phyloP scores from a whole-genome alignment of 148 eudicot genomes.

The Salicornia ramosissima region DNA sequence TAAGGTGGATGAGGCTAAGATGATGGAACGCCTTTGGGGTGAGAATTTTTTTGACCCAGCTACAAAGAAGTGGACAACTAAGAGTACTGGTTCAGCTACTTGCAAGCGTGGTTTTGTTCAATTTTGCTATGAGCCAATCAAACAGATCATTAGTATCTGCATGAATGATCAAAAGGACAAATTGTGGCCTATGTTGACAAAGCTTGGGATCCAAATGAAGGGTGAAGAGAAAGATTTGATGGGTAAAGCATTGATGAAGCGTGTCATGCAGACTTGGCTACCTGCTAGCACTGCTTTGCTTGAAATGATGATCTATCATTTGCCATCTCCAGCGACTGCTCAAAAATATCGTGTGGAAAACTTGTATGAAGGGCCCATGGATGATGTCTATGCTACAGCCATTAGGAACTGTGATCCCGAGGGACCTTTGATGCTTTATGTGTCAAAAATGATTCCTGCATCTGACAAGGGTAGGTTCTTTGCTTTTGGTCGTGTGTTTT shows the following conservation, averaged over 20 bases:
- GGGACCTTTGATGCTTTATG: conserved; percentile 79
- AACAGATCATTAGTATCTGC: conserved; percentile 69
- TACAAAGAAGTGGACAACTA: conserved; percentile 77
- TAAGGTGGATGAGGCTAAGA: too few relatives aligned
- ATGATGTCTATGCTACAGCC: conserved; percentile 66
- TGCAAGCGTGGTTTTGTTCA: conserved; percentile 90
- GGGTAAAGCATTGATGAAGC: too few relatives aligned
- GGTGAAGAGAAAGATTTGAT: too few relatives aligned
- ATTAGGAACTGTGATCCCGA: conserved; percentile 82
- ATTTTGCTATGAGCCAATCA: conserved; percentile 81
- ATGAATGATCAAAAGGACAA: conserved; percentile 81
- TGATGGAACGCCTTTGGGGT: too few relatives aligned
- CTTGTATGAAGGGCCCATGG: conserved; percentile 79
- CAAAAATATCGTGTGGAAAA: conserved; percentile 81
- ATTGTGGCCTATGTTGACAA: too few relatives aligned
- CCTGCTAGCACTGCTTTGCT: conserved; percentile 68
- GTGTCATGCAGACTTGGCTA: too few relatives aligned
- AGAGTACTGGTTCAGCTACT: conserved; percentile 49
- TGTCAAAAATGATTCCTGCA: conserved; percentile 88
- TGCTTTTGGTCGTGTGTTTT: conserved; percentile 81
- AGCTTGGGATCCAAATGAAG: too few relatives aligned
- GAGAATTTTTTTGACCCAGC: too few relatives aligned
- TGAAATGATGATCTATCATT: conserved; percentile 82
- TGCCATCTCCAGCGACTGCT: conserved; percentile 69
- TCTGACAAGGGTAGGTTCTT: conserved; percentile 85